phyloP scores from a whole-genome alignment of 2,329 filamentous ascomycete genomes.

The Westerdykella sp. region DNA sequence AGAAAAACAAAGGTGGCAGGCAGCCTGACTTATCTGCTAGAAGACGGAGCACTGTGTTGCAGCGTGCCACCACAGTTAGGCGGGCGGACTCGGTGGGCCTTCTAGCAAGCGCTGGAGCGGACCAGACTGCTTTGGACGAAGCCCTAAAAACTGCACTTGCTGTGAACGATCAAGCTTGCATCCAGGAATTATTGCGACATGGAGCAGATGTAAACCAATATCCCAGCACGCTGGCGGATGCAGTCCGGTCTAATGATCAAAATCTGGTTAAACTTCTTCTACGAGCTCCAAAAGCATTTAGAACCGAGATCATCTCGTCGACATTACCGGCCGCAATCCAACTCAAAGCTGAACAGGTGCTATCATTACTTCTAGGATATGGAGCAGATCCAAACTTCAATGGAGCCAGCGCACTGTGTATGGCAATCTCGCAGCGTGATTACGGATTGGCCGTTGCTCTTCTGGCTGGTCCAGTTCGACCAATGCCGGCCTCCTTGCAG shows the following conservation, averaged over 20 bases:
- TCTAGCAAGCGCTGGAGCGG: constrained; percentile 30
- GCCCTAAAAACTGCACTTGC: constrained; percentile 28
- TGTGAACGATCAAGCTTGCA: constrained; percentile 27
- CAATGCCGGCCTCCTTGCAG: constrained; percentile 21
- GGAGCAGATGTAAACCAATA: constrained; percentile 30
- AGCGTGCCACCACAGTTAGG: constrained; percentile 28
- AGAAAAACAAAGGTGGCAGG: constrained; percentile 17
- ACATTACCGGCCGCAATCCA: constrained; percentile 29
- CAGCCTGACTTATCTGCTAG: constrained; percentile 16
- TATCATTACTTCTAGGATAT: constrained; percentile 27
- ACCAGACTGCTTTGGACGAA: constrained; percentile 31
- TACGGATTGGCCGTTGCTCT: constrained; percentile 26
- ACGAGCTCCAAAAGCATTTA: constrained; percentile 28
- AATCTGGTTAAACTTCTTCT: constrained; percentile 26
- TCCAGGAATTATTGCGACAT: constrained; percentile 30
- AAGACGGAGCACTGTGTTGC: constrained; percentile 32
- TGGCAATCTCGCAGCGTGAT: constrained; percentile 25
- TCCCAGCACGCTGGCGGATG: constrained; percentile 26
- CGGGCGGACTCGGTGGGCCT: constrained; percentile 27
- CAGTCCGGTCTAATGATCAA: constrained; percentile 26
- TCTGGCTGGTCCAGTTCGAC: constrained; percentile 21
- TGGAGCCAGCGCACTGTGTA: constrained; percentile 26
- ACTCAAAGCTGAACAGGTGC: constrained; percentile 21
- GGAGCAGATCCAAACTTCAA: constrained; percentile 35
- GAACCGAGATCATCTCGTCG: constrained; percentile 26